Evolutionary conservation across 1,139 yeast species (phyloP), one percentile per base, ranked within the genome.

Genomic region (Pichia sp.): DNA sequence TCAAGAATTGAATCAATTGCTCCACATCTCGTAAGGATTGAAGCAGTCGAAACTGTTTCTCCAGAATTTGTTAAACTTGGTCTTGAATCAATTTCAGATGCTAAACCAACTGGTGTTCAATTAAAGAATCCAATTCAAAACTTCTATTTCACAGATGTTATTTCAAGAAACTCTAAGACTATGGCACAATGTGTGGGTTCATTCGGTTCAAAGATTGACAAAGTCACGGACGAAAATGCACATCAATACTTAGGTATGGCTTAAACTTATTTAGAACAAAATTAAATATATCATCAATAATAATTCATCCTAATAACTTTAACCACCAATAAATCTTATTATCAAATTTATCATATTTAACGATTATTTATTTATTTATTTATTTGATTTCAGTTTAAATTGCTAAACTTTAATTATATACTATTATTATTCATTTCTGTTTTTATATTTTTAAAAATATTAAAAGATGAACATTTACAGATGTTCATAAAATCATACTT

Each of bases 81-180:
- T 49, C 68, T 85, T 59, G 58, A 56, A 34, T 53, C 56, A 5
- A 46, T 65, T 30, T 69, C 74, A 49, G 66, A 67, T 46, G 66
- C 75, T 38, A 60, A 70, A 39, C 82, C 83, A 34, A 55, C 60
- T 10, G 53, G 72, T 68, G 46, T 74, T 74, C 53, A 75, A 80
- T 53, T 63, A 64, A 76, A 77, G 68, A 80, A 79, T 66, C 90
- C 89, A 53, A 81, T 87, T 63, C 79, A 79, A 56, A 85, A 87
- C 78, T 87, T 85, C 67, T 87, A 86, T 74, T 84, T 86, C 74
- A 87, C 96, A 42, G 94, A 87, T 67, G 87, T 85, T 55, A 83
- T 87, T 59, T 83, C 95, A 38, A 79, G 95, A 73, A 81, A 87
- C 50, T 86, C 95, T 46, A 88, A 89, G 58, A 86, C 95, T 39